These are phyloP conservation scores for Diaporthe ilicicola DNA, from an alignment of 2,329 filamentous ascomycete genomes.

Conservation along the genomic window DNA sequence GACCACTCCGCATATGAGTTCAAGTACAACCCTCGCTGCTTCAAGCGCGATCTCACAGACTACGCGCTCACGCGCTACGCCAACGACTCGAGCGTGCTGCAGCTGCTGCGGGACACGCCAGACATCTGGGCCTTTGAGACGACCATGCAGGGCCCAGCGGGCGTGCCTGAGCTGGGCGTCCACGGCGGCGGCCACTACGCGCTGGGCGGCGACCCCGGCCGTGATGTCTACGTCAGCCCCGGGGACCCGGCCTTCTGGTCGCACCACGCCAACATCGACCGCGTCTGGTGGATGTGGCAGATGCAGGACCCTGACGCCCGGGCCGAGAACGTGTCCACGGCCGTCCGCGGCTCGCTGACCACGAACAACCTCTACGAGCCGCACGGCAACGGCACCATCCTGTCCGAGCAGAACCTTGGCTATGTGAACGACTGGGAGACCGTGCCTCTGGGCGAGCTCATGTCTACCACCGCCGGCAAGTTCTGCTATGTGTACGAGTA, in stretches of 20 bases:
- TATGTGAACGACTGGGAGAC: not conserved
- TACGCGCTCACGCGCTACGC: constrained; percentile 40
- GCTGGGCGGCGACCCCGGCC: constrained; percentile 38
- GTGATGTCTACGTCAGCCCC: constrained; percentile 21
- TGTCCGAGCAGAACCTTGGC: constrained; percentile 3
- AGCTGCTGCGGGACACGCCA: constrained; percentile 40
- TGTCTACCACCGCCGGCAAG: constrained; percentile 24
- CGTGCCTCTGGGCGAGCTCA: constrained; percentile 14
- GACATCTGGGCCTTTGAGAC: constrained; percentile 41
- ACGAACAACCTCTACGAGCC: not conserved
- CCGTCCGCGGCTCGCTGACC: not conserved
- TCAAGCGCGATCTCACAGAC: constrained; percentile 40
- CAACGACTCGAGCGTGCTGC: constrained; percentile 39
- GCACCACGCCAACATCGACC: constrained; percentile 30
- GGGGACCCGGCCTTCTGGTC: constrained; percentile 30
- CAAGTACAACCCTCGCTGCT: constrained; percentile 46
- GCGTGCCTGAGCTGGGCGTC: constrained; percentile 36
- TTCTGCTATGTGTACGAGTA: constrained; percentile 34
- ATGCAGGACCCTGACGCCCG: constrained; percentile 41
- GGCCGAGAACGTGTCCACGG: constrained; percentile 30
- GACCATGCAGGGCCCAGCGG: constrained; percentile 39
- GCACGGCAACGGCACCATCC: constrained; percentile 3
- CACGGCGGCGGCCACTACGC: constrained; percentile 41
- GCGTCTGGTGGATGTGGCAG: constrained; percentile 34
- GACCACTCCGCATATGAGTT: constrained; percentile 35